These are phyloP conservation scores for Hypoxylon fuscum DNA, from an alignment of 495 filamentous ascomycete genomes.

Conservation along the genomic window DNA sequence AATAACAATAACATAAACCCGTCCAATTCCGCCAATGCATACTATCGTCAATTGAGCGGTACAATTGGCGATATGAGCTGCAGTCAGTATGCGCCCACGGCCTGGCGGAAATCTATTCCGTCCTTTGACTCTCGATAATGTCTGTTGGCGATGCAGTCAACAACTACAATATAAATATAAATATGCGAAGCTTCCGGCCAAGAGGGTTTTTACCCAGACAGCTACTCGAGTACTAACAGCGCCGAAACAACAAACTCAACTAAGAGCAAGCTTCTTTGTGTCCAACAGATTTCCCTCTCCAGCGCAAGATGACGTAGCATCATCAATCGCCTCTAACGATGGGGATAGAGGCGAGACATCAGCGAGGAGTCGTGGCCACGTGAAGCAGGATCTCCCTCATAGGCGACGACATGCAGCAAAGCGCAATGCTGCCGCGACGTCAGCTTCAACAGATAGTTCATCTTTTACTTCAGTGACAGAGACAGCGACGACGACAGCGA, in stretches of 20 bases:
- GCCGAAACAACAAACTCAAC: conserved; percentile 21
- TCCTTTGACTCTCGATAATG: conserved; percentile 37
- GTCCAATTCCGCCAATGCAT: conserved; percentile 18
- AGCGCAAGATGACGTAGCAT: conserved; percentile 14
- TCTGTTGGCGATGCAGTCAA: conserved; percentile 44
- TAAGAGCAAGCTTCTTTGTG: conserved; percentile 52
- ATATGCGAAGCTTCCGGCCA: conserved; percentile 11
- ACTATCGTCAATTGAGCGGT: conserved; percentile 6
- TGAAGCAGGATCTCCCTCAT: conserved; percentile 48
- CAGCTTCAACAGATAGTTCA: neutral
- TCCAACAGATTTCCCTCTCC: conserved; percentile 50
- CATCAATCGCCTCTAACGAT: conserved; percentile 12
- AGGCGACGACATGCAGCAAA: conserved; percentile 51
- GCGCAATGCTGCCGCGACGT: conserved; percentile 40
- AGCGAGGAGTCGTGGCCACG: neutral
- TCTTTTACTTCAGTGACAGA: neutral
- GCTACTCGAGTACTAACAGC: conserved; percentile 15
- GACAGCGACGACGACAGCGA: neutral
- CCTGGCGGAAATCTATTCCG: conserved; percentile 43
- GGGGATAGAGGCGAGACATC: neutral
- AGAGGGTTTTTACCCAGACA: conserved; percentile 15
- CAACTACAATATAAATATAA: no score
- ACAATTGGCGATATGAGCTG: conserved; percentile 41
- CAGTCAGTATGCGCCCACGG: conserved; percentile 47
- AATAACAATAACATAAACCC: neutral